Base-by-base conservation (phyloP, 176 grass and related monocot genomes). In the Avena atlantica region DNA sequence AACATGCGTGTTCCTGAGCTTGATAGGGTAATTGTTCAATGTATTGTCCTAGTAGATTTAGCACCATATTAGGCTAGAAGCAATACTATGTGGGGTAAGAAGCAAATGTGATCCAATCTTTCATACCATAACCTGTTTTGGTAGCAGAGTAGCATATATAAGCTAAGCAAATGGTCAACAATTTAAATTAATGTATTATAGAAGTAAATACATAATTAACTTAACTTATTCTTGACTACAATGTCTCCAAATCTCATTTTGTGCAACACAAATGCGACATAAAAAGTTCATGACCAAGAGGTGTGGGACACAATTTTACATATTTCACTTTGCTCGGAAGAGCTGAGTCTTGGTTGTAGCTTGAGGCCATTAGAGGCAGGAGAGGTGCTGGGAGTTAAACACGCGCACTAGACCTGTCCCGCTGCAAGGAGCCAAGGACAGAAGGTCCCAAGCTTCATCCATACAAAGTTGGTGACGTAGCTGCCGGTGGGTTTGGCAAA, bases 21-120 rank as follows among this genome's bases (percentile, higher is more conserved):
- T 76, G 21, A 25, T 83, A 70, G 9, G 11, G 17, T 40, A 87
- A 9, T 52, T 87, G 56, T 50, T 62, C 20, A 49, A 61, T 63
- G 42, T 64, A 87, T 10, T 34, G 56, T 51, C 21, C 71, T 52
- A 27, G 47, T 56, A 74, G 14, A 25, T n/a, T 6, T 42, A 9
- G 70, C 66, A 36, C 34, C 14, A 62, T 75, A 27, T 36, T 80
- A 76, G 48, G 47, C 23, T 76, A 76, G 47, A 52, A 52, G 73
- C 73, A 81, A 19, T 63, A 64, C 9, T 49, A 64, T 12, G 21
- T 45, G 15, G 15, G 24, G 6, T 70, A 34, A 34, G 34, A 59
- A 48, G 58, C 12, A 66, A 36, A 74, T 12, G 51, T 50, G 16
- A 53, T 64, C 61, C 36, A 9, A 20, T 51, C 16, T 75, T 74